A percentile compares a stretch with the other conserved stretches of the same genome.
Conservation (phyloP, 1,284 basidiomycete species). For the Boletus holoroseus region DNA sequence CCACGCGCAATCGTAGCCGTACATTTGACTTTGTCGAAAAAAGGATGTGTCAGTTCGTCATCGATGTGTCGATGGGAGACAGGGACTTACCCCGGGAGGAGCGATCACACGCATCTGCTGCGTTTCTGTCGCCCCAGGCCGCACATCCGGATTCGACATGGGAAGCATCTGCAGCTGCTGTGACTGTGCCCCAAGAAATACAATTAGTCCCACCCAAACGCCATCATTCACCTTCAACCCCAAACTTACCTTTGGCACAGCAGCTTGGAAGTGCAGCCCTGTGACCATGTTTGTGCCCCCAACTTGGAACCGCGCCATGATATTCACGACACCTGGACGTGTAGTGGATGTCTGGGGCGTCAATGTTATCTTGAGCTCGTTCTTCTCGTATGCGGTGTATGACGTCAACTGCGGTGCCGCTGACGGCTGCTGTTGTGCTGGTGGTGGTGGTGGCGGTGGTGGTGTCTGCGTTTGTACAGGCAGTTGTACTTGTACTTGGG, state of each 20-base stretch:
- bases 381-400: slow-evolving; percentile 89
- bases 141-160: slow-evolving; percentile 83
- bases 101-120: slow-evolving; percentile 94
- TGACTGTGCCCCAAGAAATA: slow-evolving; percentile 51
- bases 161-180: slow-evolving; percentile 98
- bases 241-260: slow-evolving; percentile 85
- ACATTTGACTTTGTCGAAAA: slow-evolving; percentile 58
- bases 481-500: slow-evolving; percentile 35
- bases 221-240: not conserved
- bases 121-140: slow-evolving; percentile 79
- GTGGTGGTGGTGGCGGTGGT: slow-evolving; percentile 35
- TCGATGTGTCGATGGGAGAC: not conserved
- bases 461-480: slow-evolving; percentile 30
- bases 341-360: slow-evolving; percentile 78
- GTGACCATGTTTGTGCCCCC: slow-evolving; percentile 48
- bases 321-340: slow-evolving; percentile 83
- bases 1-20: slow-evolving; percentile 81
- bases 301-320: slow-evolving; percentile 84
- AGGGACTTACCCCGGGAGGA: slow-evolving; percentile 71
- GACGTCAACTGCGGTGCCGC: slow-evolving; percentile 53
- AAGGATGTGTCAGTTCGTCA: slow-evolving; percentile 5
- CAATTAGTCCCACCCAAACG: not conserved
- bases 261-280: slow-evolving; percentile 91
- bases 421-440: slow-evolving; percentile 35
- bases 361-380: slow-evolving; percentile 84